These are phyloP conservation scores for Artemisia tridentata DNA, from an alignment of 129 eudicot species.

Conservation along the genomic window DNA sequence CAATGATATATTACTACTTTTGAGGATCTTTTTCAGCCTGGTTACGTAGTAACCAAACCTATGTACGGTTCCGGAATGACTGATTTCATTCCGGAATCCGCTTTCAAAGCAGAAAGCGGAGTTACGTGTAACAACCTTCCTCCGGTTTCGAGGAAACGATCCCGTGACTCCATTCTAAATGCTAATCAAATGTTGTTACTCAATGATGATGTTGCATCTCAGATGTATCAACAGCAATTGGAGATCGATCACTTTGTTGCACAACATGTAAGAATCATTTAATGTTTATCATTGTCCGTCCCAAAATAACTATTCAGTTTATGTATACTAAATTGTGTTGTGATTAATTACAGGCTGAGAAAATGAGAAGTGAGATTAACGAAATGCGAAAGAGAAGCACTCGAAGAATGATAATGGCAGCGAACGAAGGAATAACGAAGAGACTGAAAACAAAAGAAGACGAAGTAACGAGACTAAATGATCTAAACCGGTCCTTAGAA, in stretches of 20 bases:
- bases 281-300: background rate
- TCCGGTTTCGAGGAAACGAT: constrained; percentile 24
- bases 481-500: constrained; percentile 42
- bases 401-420: constrained; percentile 33
- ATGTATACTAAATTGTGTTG: background rate
- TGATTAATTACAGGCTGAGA: constrained; percentile 42
- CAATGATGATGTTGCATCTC: constrained; percentile 13
- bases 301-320: background rate
- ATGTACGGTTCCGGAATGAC: constrained; percentile 10
- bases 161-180: background rate
- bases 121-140: background rate
- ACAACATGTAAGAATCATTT: constrained; percentile 23
- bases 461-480: constrained; percentile 42
- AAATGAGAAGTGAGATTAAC: constrained; percentile 37
- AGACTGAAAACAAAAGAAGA: constrained; percentile 47
- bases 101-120: constrained; percentile 7
- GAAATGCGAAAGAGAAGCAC: constrained; percentile 39
- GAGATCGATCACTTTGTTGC: constrained; percentile 24
- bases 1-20: no score
- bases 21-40: background rate
- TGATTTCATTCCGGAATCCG: background rate
- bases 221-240: constrained; percentile 27
- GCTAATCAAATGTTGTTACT: background rate
- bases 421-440: constrained; percentile 35
- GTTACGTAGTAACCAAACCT: background rate